Evolutionary conservation across 768 basidiomycete species (phyloP), one percentile per base, ranked within the genome.

Genomic region (Tephrocybe rancida): DNA sequence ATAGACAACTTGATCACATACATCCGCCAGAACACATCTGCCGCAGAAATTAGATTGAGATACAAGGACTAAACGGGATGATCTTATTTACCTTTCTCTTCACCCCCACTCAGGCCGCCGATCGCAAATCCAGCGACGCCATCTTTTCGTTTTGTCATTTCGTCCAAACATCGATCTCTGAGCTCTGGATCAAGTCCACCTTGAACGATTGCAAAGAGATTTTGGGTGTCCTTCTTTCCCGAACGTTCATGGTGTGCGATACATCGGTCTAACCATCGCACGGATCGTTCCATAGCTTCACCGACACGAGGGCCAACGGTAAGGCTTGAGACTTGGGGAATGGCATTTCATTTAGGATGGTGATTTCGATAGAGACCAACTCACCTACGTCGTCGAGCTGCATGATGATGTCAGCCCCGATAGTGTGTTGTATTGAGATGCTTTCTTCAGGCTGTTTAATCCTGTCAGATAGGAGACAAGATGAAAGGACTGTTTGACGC

Each of bases 381-480:
- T 67, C 61, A 88, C 91, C 91, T 46, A 95, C 92, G 69, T 95
- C 92, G 67, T 95, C 92, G 16, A 94, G 79, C 66, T 92, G 93
- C 94, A 96, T 95, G 56, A 96, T 92, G 55, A 96, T 96, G 66
- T 96, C 93, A 24, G 87, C 90, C 5, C 93, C 92, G 38, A 96
- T 94, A 7, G 87, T 78, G 64, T 96, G 94, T 65, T 96, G 92
- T 62, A 93, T 89, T 14, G 85, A 84, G 37, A 95, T 94, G 61
- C 90, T 92, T 74, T 94, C 89, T 71, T 96, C 93, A 29, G 94
- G 93, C 88, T 93, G 11, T 32, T n/a, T 52, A 27, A 19, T 55
- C 45, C 47, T 16, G 41, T 41, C 10, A 42, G 37, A 16, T 14
- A 24, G 54, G 61, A 54, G 7, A 37, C 26, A 50, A 52, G 51